Evolutionary conservation across 2,329 filamentous ascomycete species (phyloP), one percentile per base, ranked within the genome.

Genomic region (Cryphonectria japonica): DNA sequence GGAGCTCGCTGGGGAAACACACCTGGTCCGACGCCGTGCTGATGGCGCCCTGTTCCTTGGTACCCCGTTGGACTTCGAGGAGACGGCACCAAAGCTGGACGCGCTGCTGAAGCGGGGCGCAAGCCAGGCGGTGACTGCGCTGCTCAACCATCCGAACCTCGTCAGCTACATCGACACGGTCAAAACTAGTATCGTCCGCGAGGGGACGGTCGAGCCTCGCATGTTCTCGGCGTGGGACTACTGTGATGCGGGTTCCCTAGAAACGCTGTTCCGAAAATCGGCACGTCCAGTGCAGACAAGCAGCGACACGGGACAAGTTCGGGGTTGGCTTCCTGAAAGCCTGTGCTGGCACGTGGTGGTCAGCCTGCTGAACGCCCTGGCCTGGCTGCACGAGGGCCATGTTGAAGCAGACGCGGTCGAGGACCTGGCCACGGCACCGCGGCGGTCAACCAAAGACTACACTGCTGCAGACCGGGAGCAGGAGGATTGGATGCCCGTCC

Each of bases 261-360:
- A 80, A 34, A 80, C 80, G 41, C 74, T 88, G 14, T 62, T 78
- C 2, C 75, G 78, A 22, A 73, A 78, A 37, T 74, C 75, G 67
- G 73, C 78, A 37, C 74, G 73, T 59, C 69, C 71, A 37, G n/a
- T 72, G 41, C 16, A 74, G 50, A 71, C 69, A 2, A 57, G 69
- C 5, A 8, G 22, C 22, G n/a, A n/a, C 46, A 43, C 59, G 32
- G 54, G 64, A n/a, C n/a, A 64, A 29, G 43, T 41, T 29, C 62
- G 68, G 50, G 50, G 50, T 34, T 85, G 85, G 73, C 76, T 87
- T 16, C 86, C 86, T 0, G 87, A 89, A 74, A 80, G 81, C 2
- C 78, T 89, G 16, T 86, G 86, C 73, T 89, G 87, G 87, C 86
- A 89, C 74, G 86, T 89, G 11, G 79, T 85, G 16, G 76, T 80